A percentile compares a stretch with the other conserved stretches of the same genome.
Evolutionary conservation across 441 rosid genomes (phyloP).

Genomic region (Populus hybrid): DNA sequence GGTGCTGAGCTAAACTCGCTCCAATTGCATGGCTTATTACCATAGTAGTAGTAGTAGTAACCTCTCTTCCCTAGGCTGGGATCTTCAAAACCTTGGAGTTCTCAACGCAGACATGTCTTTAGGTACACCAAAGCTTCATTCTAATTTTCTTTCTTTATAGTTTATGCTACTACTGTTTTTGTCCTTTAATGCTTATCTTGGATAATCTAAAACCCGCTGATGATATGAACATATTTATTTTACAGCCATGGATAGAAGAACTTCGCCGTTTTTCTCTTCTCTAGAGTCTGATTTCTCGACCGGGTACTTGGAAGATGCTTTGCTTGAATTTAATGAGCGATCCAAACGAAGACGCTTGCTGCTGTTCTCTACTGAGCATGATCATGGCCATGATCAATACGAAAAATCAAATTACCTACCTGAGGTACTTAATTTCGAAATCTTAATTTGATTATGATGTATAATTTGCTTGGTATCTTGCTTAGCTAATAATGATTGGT

Average conservation of each 20-base stretch:
- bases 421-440: constrained; percentile 14
- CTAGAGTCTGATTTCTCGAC: constrained; percentile 57
- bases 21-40: constrained; percentile 31
- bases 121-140: constrained; percentile 31
- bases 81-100: constrained; percentile 77
- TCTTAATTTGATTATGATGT: background rate
- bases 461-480: background rate
- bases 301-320: constrained; percentile 85
- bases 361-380: constrained; percentile 25
- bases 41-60: constrained; percentile 1
- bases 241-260: constrained; percentile 45
- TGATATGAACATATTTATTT: constrained; percentile 18
- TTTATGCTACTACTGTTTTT: constrained; percentile 22
- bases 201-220: background rate
- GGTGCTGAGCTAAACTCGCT: constrained; percentile 34
- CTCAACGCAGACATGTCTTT: constrained; percentile 71
- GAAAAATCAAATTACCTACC: constrained; percentile 21
- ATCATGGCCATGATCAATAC: constrained; percentile 17
- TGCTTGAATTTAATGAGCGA: constrained; percentile 53
- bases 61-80: constrained; percentile 62
- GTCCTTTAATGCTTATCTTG: constrained; percentile 3
- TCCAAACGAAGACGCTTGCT: constrained; percentile 66
- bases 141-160: constrained; percentile 1
- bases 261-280: constrained; percentile 39
- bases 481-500: constrained; percentile 14